Base-by-base conservation (phyloP, 768 basidiomycete species). In the Lactarius quietus region DNA sequence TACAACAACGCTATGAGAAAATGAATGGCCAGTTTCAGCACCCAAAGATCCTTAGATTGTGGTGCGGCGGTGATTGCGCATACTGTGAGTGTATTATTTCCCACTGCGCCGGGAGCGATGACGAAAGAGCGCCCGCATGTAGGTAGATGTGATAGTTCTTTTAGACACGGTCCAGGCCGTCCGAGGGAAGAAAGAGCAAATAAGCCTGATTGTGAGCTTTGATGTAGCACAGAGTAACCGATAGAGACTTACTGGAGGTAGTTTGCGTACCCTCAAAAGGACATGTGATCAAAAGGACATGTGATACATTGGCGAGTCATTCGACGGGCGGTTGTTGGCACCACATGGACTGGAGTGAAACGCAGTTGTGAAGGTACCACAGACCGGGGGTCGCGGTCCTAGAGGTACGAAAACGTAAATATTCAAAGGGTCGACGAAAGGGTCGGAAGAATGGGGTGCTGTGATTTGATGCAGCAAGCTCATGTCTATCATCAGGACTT, bases 351-450 rank as follows among this genome's bases (percentile, higher is more conserved):
- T 60, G 33, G 31, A 55, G 23, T 48, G 26, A 26, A 15, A 26
- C 14, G 23, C 26, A 51, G 23, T 51, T 48, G n/a, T 17, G 48
- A 4, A 28, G 14, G 48, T 51, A 26, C 48, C 48, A 51, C 48
- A 51, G 48, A 51, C 26, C 23, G 48, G 45, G 45, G 45, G 31
- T 59, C 39, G 58, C 54, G 58, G 58, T n/a, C 41, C 52, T 59
- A 41, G 39, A 39, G 2, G 26, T 52, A 55, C 26, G 6, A 51
- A 33, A 9, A 57, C 9, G 39, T 52, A 35, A 62, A 58, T 26
- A 45, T 8, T 38, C 54, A 51, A 23, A 20, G 20, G 54, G 10
- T 26, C 26, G 54, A 57, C 59, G 36, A 57, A 61, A 65, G 59
- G 55, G 60, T 38, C 26, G 52, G 43, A 57, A 54, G 48, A 58